Conservation (phyloP, 495 filamentous ascomycete genomes). For the Annulohypoxylon nitens region DNA sequence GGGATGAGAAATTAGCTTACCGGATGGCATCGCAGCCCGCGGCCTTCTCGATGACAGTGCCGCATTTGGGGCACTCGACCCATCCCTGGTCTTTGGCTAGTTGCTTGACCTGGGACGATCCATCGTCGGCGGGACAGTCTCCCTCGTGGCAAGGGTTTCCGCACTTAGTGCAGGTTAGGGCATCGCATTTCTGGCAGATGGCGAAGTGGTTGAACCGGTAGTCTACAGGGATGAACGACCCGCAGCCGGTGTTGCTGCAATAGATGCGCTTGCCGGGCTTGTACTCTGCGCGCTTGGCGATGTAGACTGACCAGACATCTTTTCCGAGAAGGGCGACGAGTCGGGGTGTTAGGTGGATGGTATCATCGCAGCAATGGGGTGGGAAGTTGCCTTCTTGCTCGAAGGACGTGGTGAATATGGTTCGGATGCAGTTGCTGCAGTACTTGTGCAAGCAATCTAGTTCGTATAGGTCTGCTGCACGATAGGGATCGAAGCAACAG, state of each 20-base stretch:
- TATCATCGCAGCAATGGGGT: background rate
- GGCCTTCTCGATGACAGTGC: background rate
- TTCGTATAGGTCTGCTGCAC: background rate
- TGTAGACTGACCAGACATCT: background rate
- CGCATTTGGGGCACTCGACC: background rate
- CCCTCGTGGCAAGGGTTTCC: constrained; percentile 1
- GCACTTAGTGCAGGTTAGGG: background rate
- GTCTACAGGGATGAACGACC: background rate
- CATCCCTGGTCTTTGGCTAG: background rate
- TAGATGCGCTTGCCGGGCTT: background rate
- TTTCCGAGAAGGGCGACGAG: background rate
- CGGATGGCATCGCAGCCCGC: background rate
- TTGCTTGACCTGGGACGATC: background rate
- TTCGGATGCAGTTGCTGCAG: background rate
- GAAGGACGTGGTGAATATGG: background rate
- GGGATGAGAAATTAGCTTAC: background rate
- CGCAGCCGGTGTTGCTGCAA: background rate
- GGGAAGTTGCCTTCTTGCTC: background rate
- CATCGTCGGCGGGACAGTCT: background rate
- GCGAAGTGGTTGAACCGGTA: background rate
- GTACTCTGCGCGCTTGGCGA: background rate
- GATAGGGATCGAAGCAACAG: background rate
- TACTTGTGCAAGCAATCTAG: background rate
- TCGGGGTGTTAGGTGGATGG: background rate
- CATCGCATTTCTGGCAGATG: background rate